phyloP scores from a whole-genome alignment of 1,284 basidiomycete genomes.

The Laetiporus sulphureus region DNA sequence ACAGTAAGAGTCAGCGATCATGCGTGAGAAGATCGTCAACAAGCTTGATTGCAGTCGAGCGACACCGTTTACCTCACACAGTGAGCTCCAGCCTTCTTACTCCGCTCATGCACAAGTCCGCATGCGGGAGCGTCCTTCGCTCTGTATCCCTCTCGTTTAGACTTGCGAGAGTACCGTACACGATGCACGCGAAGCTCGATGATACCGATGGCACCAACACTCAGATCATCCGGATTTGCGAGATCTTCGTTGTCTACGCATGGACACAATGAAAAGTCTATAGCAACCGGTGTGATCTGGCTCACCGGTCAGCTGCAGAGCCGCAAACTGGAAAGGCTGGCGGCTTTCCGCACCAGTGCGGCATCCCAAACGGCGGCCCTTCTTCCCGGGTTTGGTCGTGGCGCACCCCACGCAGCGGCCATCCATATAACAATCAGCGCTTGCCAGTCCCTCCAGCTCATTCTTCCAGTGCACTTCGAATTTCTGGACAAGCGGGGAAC shows the following conservation, averaged over 20 bases:
- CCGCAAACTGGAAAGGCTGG: slow-evolving; percentile 6
- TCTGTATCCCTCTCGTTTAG: background rate
- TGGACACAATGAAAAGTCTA: background rate
- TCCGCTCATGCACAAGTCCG: slow-evolving; percentile 17
- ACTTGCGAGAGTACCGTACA: background rate
- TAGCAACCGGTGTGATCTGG: background rate
- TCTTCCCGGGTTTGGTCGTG: background rate
- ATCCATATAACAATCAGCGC: slow-evolving; percentile 9
- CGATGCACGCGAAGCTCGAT: slow-evolving; percentile 6
- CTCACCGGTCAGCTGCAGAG: slow-evolving; percentile 5
- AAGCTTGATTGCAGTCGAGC: background rate
- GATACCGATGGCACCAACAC: slow-evolving; percentile 2
- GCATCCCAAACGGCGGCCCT: slow-evolving; percentile 1
- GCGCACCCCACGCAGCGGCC: slow-evolving; percentile 6
- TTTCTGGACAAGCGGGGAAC: background rate
- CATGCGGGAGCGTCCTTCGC: slow-evolving; percentile 4
- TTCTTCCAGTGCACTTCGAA: slow-evolving; percentile 7
- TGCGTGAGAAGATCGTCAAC: background rate
- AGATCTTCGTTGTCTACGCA: slow-evolving; percentile 7
- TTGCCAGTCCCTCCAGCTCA: background rate
- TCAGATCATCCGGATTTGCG: slow-evolving; percentile 5
- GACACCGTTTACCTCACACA: slow-evolving; percentile 15
- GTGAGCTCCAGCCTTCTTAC: slow-evolving; percentile 19
- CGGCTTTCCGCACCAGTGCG: background rate
- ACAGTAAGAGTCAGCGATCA: background rate